Evolutionary conservation across 192 early-diverging fungal genomes (phyloP).

Genomic region (Coemansia guatemalensis): DNA sequence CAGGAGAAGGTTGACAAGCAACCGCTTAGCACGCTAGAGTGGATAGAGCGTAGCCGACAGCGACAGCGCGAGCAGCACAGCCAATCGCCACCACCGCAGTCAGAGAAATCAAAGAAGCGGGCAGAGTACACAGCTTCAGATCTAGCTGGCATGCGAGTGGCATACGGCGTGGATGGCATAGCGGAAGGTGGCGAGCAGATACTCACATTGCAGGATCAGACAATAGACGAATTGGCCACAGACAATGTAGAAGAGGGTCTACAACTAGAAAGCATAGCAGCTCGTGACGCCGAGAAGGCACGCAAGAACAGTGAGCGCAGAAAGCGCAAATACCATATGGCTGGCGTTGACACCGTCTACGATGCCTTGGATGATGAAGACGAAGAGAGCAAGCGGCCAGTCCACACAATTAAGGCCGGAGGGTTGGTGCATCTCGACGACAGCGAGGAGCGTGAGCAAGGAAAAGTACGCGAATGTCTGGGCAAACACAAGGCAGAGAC

Average conservation of each 20-base stretch:
- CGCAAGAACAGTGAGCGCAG: slow-evolving; percentile 76
- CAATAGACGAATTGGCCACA: slow-evolving; percentile 56
- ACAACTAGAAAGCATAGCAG: slow-evolving; percentile 66
- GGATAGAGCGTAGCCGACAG: slow-evolving; percentile 63
- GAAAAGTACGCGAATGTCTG: not conserved
- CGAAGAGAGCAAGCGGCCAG: slow-evolving; percentile 10
- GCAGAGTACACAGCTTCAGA: slow-evolving; percentile 41
- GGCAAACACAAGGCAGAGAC: slow-evolving; percentile 3
- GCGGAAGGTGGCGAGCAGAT: slow-evolving; percentile 64
- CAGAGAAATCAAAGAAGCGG: slow-evolving; percentile 17
- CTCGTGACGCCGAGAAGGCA: slow-evolving; percentile 67
- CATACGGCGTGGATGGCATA: slow-evolving; percentile 47
- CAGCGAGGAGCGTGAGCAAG: not conserved
- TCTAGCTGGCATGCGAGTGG: slow-evolving; percentile 73
- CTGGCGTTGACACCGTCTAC: slow-evolving; percentile 29
- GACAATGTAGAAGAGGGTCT: slow-evolving; percentile 60
- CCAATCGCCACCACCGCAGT: slow-evolving; percentile 26
- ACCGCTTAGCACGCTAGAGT: slow-evolving; percentile 60
- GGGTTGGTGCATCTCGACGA: not conserved
- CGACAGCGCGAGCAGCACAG: slow-evolving; percentile 56
- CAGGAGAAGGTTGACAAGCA: slow-evolving; percentile 54
- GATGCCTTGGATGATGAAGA: slow-evolving; percentile 80
- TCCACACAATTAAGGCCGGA: not conserved
- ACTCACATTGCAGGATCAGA: slow-evolving; percentile 82
- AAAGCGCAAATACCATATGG: slow-evolving; percentile 53